Percentiles rank a stretch among this genome's conserved stretches.
Evolutionary conservation across 1,284 basidiomycete genomes (phyloP).

Genomic region (Exsudoporus floridanus): DNA sequence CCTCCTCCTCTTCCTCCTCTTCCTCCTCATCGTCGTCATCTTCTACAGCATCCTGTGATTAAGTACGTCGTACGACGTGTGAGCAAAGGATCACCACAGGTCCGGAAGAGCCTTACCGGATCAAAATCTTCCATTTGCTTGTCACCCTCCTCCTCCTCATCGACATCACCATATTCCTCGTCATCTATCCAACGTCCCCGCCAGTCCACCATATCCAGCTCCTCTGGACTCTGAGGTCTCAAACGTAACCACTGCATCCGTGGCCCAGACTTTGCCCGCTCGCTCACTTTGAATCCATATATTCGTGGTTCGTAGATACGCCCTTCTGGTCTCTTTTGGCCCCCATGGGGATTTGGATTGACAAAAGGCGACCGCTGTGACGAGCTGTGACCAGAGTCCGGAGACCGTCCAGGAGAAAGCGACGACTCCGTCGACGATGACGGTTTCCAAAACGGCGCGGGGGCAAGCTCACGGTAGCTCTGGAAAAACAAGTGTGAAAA

Average conservation of each 20-base stretch:
- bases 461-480: slow-evolving; percentile 88
- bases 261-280: slow-evolving; percentile 85
- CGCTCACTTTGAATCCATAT: slow-evolving; percentile 88
- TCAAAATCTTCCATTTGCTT: slow-evolving; percentile 82
- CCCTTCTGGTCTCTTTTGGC: slow-evolving; percentile 82
- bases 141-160: slow-evolving; percentile 64
- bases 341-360: slow-evolving; percentile 83
- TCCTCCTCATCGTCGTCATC: slow-evolving; percentile 65
- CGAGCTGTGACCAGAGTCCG: slow-evolving; percentile 50
- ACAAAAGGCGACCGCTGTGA: slow-evolving; percentile 57
- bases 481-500: slow-evolving; percentile 98
- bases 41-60: slow-evolving; percentile 29
- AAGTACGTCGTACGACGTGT: slow-evolving; percentile 2
- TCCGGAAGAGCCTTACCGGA: slow-evolving; percentile 49
- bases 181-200: slow-evolving; percentile 83
- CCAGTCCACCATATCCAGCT: slow-evolving; percentile 86
- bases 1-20: slow-evolving; percentile 56
- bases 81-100: slow-evolving; percentile 1
- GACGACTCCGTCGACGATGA: slow-evolving; percentile 51
- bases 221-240: slow-evolving; percentile 76
- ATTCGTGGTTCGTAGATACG: slow-evolving; percentile 92
- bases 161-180: slow-evolving; percentile 61
- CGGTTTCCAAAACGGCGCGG: slow-evolving; percentile 82
- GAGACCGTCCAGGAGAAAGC: slow-evolving; percentile 48
- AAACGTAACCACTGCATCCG: slow-evolving; percentile 95